A percentile compares a stretch with the other conserved stretches of the same genome.
phyloP scores from a whole-genome alignment of 176 grass and related monocot genomes.

The Triticum dicoccoides region DNA sequence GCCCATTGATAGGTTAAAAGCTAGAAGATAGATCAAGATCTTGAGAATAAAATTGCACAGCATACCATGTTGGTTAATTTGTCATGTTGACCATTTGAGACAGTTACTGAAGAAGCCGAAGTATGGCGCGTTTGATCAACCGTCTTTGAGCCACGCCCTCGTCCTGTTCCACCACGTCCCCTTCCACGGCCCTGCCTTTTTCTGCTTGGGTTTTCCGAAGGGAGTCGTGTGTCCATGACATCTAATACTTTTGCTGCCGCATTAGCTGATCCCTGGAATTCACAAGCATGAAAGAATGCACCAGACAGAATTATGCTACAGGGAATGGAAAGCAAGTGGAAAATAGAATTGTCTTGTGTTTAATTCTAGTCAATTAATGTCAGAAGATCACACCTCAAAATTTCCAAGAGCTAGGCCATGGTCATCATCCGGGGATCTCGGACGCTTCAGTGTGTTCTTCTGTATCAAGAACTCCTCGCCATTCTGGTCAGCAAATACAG shows the following conservation, averaged over 20 bases:
- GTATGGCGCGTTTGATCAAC: constrained; percentile 52
- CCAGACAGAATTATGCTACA: constrained; percentile 3
- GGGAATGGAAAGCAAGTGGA: neutral
- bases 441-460: constrained; percentile 78
- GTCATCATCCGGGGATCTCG: constrained; percentile 61
- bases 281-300: constrained; percentile 32
- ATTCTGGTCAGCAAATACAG: constrained; percentile 50
- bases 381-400: constrained; percentile 58
- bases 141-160: constrained; percentile 72
- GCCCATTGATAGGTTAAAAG: neutral
- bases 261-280: constrained; percentile 51
- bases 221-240: constrained; percentile 39
- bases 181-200: constrained; percentile 84
- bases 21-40: neutral
- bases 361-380: constrained; percentile 7
- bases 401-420: constrained; percentile 37
- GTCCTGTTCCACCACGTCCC: constrained; percentile 65
- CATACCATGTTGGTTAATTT: constrained; percentile 59
- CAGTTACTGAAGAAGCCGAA: constrained; percentile 37
- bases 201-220: constrained; percentile 60
- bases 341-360: neutral
- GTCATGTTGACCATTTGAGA: constrained; percentile 77
- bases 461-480: constrained; percentile 86
- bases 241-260: constrained; percentile 58
- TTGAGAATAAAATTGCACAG: constrained; percentile 6